A percentile compares a stretch with the other conserved stretches of the same genome.
Evolutionary conservation across 2,329 filamentous ascomycete species (phyloP).

Genomic region (Aspergillus tubingensis): DNA sequence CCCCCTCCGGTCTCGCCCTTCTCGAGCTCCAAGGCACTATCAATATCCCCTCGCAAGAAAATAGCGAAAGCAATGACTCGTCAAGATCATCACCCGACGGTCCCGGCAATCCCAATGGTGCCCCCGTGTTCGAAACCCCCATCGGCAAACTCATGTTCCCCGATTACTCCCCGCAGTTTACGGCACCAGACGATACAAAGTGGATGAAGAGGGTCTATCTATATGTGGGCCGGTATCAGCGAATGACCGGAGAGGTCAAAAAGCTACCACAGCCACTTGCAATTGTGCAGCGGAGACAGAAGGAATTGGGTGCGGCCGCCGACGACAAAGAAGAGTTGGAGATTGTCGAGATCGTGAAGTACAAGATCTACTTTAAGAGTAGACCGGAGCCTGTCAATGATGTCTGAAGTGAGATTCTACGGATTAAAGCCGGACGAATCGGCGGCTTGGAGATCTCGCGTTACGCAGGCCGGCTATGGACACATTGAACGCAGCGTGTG

Average conservation of each 20-base stretch:
- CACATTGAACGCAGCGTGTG: not conserved
- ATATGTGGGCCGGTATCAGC: slow-evolving; percentile 85
- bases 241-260: slow-evolving; percentile 86
- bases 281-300: slow-evolving; percentile 64
- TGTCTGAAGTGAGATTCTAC: slow-evolving; percentile 22
- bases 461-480: not conserved
- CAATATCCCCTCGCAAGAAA: slow-evolving; percentile 63
- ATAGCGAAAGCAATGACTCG: slow-evolving; percentile 35
- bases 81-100: slow-evolving; percentile 14
- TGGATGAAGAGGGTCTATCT: slow-evolving; percentile 93
- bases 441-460: not conserved
- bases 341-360: slow-evolving; percentile 82
- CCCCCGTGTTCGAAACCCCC: slow-evolving; percentile 46
- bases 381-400: slow-evolving; percentile 80
- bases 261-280: slow-evolving; percentile 78
- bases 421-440: not conserved
- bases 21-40: slow-evolving; percentile 91
- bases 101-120: slow-evolving; percentile 14
- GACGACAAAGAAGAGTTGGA: slow-evolving; percentile 58
- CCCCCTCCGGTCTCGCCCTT: slow-evolving; percentile 83
- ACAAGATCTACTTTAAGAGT: slow-evolving; percentile 80
- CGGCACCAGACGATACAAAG: slow-evolving; percentile 55
- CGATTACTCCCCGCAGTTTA: slow-evolving; percentile 61
- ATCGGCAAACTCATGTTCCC: slow-evolving; percentile 80
- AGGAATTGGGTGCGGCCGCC: slow-evolving; percentile 19